Evolutionary conservation across 2,329 filamentous ascomycete genomes (phyloP), one percentile per base, ranked within the genome.

Genomic region (Hymenoscyphus infarciens): DNA sequence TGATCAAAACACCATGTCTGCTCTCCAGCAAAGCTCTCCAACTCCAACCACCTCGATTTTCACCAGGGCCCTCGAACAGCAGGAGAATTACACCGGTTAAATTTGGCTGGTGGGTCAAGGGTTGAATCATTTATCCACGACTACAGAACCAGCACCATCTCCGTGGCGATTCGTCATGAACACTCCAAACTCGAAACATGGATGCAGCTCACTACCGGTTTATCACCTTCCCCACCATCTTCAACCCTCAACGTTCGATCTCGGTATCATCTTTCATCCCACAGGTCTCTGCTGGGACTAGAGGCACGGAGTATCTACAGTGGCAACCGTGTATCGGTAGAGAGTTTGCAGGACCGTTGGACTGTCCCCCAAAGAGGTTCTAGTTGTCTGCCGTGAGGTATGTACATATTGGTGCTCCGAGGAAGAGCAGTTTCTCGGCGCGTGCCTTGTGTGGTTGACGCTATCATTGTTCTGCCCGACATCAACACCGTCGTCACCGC

Each of bases 111-210:
- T 13, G 33, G 33, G 11, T 16, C 35, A 38, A 38, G 35, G 35
- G 35, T 38, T 38, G 35, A 38, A 38, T 38, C 11, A 38, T 38
- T 38, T 38, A 38, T 15, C 35, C 35, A 38, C 35, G 35, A 38
- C 35, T 3, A 38, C 35, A 38, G 35, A 38, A 38, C 16, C 35
- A 38, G 35, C 16, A 15, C 13, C 45, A 52, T 52, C 45, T 52
- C 19, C 8, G 8, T 52, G 45, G n/a, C 45, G 11, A 52, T 38
- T 25, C 45, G 45, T 52, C 45, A 52, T 19, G 45, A 52, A 52
- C 45, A 25, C 19, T 10, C n/a, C 45, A 22, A 52, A 52, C 45
- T 52, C 45, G 45, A 52, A 52, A 52, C 45, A 52, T 52, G 19
- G 39, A 52, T 25, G 45, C n/a, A 52, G 19, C 45, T 52, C 45